phyloP scores from a whole-genome alignment of 169 alveolate genomes.

The Eimeria necatrix region DNA sequence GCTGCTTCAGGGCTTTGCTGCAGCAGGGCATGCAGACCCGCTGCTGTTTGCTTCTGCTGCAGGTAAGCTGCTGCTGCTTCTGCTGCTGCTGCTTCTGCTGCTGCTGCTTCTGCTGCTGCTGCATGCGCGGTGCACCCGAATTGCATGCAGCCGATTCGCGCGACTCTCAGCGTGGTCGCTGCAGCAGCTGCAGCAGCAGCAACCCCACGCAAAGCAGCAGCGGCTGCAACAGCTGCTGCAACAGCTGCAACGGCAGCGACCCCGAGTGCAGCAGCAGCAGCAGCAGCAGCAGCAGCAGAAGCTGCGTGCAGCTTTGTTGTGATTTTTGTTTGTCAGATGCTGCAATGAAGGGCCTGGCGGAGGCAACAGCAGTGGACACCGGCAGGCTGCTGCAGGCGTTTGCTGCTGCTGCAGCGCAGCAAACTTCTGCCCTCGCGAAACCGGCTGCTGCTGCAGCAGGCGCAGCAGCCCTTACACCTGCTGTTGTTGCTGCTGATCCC shows the following conservation, averaged over 20 bases:
- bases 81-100: too few relatives aligned
- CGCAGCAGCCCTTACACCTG: constrained; percentile 44
- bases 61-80: too few relatives aligned
- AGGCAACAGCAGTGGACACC: neutral
- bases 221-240: neutral
- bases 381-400: constrained; percentile 69
- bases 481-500: too few relatives aligned
- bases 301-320: neutral
- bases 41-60: constrained; percentile 1
- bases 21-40: neutral
- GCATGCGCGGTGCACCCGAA: too few relatives aligned
- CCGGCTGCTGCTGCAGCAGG: neutral
- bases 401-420: constrained; percentile 48
- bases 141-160: too few relatives aligned
- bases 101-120: too few relatives aligned
- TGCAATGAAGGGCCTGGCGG: constrained; percentile 10
- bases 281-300: too few relatives aligned
- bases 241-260: too few relatives aligned
- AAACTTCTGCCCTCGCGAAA: neutral
- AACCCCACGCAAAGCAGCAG: neutral
- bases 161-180: too few relatives aligned
- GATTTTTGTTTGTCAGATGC: neutral
- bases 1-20: constrained; percentile 21
- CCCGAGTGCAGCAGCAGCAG: too few relatives aligned
- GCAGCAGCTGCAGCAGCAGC: constrained; percentile 42